Base-by-base conservation (phyloP, 2,329 filamentous ascomycete species). In the Fulvia fulva region DNA sequence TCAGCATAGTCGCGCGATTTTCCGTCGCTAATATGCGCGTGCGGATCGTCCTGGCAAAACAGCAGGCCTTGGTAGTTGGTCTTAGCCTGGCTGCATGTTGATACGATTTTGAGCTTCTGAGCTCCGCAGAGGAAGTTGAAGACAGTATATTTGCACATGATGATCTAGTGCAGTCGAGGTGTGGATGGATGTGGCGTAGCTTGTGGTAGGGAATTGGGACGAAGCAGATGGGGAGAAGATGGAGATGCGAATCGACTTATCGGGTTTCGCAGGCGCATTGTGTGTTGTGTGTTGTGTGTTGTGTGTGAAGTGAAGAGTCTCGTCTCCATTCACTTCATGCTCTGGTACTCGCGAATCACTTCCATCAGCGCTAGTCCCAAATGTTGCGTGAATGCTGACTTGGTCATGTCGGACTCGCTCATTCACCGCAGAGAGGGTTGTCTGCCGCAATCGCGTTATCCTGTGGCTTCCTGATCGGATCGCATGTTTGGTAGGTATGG, bases 111-210 rank as follows among this genome's bases (percentile, higher is more conserved):
- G 57, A 60, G 46, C 56, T 62, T 64, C 14, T 44, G 34, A 34
- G 43, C 55, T 45, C 55, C 44, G 53, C 62, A 62, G 43, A 62
- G 47, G 43, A 58, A 62, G 45, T 34, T 41, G 57, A 64, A 64
- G 21, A 32, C 22, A n/a, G 55, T 55, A 47, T 57, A 60, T 22
- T 56, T 58, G 51, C 62, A 62, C 62, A 62, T 62, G 3, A 9
- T 26, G 11, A 1, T 11, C 49, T 34, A n/a, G 28, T 1, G n/a
- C 7, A n/a, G 19, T 30, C 5, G 37, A 41, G 14, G 8, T n/a
- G 37, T 16, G 37, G 4, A 19, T 7, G 37, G 1, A 16, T 7
- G 2, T 41, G 8, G 37, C 14, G 12, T 19, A 1, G 4, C 19
- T n/a, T 41, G 37, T n/a, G 30, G 30, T n/a, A n/a, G n/a, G n/a